Evolutionary conservation across 2,329 filamentous ascomycete genomes (phyloP).

Genomic region (Penicillium sp.): DNA sequence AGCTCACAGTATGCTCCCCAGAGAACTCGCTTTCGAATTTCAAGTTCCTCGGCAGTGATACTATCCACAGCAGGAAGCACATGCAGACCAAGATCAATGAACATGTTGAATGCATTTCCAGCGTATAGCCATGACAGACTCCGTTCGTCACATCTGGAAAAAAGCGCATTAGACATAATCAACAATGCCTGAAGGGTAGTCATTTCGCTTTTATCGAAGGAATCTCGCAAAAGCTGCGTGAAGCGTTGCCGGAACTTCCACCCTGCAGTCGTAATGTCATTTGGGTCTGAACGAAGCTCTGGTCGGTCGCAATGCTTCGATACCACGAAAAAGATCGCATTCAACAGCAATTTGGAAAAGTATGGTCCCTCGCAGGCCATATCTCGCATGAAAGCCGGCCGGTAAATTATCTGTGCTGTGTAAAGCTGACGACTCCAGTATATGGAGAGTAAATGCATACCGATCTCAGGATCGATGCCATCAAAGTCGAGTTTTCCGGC

Average conservation of each 20-base stretch:
- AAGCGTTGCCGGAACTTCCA: conserved; percentile 44
- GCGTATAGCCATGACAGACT: conserved; percentile 48
- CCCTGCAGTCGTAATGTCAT: conserved; percentile 43
- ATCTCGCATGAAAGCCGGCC: conserved; percentile 46
- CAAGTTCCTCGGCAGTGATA: conserved; percentile 41
- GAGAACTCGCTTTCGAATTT: conserved; percentile 39
- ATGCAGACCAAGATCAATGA: conserved; percentile 46
- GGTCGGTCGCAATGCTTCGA: conserved; percentile 42
- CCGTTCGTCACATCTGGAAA: conserved; percentile 45
- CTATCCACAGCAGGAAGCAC: conserved; percentile 32
- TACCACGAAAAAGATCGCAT: conserved; percentile 44
- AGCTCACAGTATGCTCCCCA: conserved; percentile 38
- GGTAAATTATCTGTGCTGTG: conserved; percentile 43
- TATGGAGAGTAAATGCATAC: conserved; percentile 45
- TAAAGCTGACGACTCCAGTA: conserved; percentile 50
- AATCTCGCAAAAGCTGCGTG: conserved; percentile 40
- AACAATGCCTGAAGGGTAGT: conserved; percentile 49
- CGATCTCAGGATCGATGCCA: conserved; percentile 46
- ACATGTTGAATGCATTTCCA: conserved; percentile 46
- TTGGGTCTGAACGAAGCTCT: conserved; percentile 40
- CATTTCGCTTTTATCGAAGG: conserved; percentile 44
- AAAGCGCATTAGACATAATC: conserved; percentile 45
- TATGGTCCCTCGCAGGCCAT: conserved; percentile 45
- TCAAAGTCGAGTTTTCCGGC: conserved; percentile 48
- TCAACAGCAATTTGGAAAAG: conserved; percentile 46